A percentile compares a stretch with the other conserved stretches of the same genome.
These are phyloP conservation scores for Phytophthora palmivora DNA, from an alignment of 352 stramenopile genomes.

Conservation along the genomic window DNA sequence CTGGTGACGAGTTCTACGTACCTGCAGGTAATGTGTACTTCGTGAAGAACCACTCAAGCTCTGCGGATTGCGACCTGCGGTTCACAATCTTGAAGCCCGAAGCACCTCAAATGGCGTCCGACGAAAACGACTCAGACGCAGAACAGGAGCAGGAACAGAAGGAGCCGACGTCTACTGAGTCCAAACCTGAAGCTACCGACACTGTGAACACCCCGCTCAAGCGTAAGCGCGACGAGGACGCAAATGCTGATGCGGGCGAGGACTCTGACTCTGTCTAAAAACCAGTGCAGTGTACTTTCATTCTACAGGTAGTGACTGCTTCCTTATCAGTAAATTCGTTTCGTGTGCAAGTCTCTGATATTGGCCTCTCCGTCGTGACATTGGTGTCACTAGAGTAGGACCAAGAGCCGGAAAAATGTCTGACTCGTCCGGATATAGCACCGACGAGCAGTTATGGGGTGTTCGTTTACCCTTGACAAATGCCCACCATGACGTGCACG, in stretches of 20 bases:
- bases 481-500: neutral
- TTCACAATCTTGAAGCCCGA: slow-evolving; percentile 95
- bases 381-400: slow-evolving; percentile 22
- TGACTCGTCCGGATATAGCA: slow-evolving; percentile 20
- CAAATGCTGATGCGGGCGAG: slow-evolving; percentile 16
- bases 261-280: slow-evolving; percentile 34
- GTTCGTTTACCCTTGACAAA: slow-evolving; percentile 5
- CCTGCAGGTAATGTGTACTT: slow-evolving; percentile 96
- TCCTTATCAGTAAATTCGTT: slow-evolving; percentile 21
- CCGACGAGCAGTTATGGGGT: neutral
- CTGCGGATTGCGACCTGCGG: slow-evolving; percentile 87
- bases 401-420: slow-evolving; percentile 25
- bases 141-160: slow-evolving; percentile 24
- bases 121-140: slow-evolving; percentile 32
- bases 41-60: slow-evolving; percentile 96
- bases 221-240: slow-evolving; percentile 37
- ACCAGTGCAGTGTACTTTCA: neutral
- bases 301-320: slow-evolving; percentile 3
- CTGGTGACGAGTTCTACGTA: slow-evolving; percentile 97
- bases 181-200: slow-evolving; percentile 18
- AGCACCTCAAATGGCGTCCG: slow-evolving; percentile 14
- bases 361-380: slow-evolving; percentile 11
- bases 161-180: neutral
- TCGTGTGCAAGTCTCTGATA: slow-evolving; percentile 23
- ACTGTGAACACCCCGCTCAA: slow-evolving; percentile 26